Evolutionary conservation across 2,329 filamentous ascomycete species (phyloP).

Genomic region (Fusarium verticillioides): DNA sequence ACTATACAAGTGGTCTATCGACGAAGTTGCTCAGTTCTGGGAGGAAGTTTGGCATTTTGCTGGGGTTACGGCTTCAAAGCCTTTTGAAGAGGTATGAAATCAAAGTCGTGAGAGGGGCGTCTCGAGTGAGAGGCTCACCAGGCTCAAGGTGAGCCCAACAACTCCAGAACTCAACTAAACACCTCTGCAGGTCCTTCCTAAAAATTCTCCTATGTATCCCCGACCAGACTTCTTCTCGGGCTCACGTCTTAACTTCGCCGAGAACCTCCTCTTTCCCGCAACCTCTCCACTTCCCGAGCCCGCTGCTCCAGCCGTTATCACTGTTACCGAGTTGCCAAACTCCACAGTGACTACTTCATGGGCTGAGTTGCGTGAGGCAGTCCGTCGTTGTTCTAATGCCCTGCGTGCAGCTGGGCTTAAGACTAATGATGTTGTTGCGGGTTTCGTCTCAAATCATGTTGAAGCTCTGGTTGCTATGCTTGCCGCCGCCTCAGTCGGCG

Average conservation of each 20-base stretch:
- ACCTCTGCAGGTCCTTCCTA: conserved; percentile 70
- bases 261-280: conserved; percentile 89
- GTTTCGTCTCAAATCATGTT: conserved; percentile 89
- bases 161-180: conserved; percentile 15
- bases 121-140: conserved; percentile 18
- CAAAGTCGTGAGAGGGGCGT: neutral
- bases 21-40: conserved; percentile 83
- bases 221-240: conserved; percentile 86
- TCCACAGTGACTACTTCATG: conserved; percentile 72
- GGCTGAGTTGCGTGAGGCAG: conserved; percentile 81
- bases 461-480: conserved; percentile 91
- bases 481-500: conserved; percentile 82
- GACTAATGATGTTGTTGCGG: conserved; percentile 68
- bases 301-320: conserved; percentile 76
- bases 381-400: conserved; percentile 77
- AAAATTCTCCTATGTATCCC: conserved; percentile 80
- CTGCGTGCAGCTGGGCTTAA: conserved; percentile 73
- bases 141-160: neutral
- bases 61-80: conserved; percentile 74
- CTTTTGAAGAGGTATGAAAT: conserved; percentile 67
- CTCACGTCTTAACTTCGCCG: conserved; percentile 87
- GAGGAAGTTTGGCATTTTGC: conserved; percentile 85
- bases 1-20: conserved; percentile 88
- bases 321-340: conserved; percentile 77
- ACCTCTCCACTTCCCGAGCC: conserved; percentile 57